phyloP scores from a whole-genome alignment of 2,329 filamentous ascomycete genomes.

The Thermochaetoides dissita region DNA sequence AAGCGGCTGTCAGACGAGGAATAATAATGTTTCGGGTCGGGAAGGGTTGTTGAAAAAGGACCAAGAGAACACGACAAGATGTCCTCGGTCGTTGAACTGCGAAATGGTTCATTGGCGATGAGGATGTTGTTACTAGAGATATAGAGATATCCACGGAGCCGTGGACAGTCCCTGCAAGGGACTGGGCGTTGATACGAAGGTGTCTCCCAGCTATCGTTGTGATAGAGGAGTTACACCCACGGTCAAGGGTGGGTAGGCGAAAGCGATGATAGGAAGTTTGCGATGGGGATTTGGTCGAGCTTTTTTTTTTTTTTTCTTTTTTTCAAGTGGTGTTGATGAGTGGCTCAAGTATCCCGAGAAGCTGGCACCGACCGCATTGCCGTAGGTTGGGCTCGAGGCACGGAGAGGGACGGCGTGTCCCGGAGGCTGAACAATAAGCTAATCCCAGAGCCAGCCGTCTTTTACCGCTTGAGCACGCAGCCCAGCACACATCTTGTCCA shows the following conservation, averaged over 20 bases:
- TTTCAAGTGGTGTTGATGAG: conserved; percentile 30
- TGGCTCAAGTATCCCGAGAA: conserved; percentile 31
- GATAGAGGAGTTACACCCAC: too few species aligned
- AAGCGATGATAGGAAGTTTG: not conserved
- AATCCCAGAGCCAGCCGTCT: conserved; percentile 49
- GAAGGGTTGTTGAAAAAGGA: conserved; percentile 37
- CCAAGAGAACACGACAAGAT: conserved; percentile 55
- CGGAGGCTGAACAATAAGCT: conserved; percentile 29
- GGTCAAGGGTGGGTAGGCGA: not conserved
- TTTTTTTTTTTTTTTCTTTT: conserved; percentile 23
- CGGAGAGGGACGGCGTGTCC: conserved; percentile 21
- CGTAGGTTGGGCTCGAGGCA: conserved; percentile 30
- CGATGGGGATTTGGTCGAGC: too few species aligned
- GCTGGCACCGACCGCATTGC: conserved; percentile 26
- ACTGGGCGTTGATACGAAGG: conserved; percentile 52
- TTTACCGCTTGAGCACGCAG: conserved; percentile 38
- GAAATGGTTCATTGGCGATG: conserved; percentile 31
- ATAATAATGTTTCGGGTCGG: conserved; percentile 26
- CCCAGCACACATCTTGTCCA: conserved; percentile 38
- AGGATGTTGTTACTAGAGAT: conserved; percentile 25
- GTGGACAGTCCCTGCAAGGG: conserved; percentile 36
- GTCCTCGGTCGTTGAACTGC: conserved; percentile 43
- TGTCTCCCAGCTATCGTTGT: too few species aligned
- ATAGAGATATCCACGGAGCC: conserved; percentile 31
- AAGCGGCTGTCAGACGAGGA: conserved; percentile 34